Evolutionary conservation across 2,329 filamentous ascomycete genomes (phyloP), one percentile per base, ranked within the genome.

Genomic region (Pseudonectria foliicola): DNA sequence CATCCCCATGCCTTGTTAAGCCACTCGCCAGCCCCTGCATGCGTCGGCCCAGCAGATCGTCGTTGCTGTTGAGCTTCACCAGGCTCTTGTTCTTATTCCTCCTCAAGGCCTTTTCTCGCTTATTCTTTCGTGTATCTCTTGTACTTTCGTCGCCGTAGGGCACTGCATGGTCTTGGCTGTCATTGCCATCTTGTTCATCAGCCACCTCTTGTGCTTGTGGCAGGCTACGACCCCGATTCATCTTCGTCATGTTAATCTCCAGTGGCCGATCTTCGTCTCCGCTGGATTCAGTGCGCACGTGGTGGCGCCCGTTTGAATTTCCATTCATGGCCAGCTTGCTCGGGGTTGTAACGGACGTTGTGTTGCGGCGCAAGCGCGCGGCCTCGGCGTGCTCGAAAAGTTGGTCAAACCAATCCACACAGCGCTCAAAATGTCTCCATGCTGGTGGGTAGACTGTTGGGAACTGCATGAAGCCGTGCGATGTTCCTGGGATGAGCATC

Each of bases 401-500:
- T 18, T 88, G 80, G 30, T 81, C 72, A 48, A 95, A 88, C 90
- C 90, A 96, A 12, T 70, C 65, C 0, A 79, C 82, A 43, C 84
- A 85, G 24, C 82, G 75, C 45, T 83, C 77, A 49, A 96, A 85
- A 54, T 93, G 82, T 51, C 82, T 83, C 85, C 88, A 94, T 1
- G 85, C 89, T 7, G 92, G 86, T 0, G 88, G 88, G 49, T 93
- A 98, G 4, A 95, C 69, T 1, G 77, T 71, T 0, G 87, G 86
- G 54, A 98, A 95, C 55, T 95, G 89, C 49, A 95, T 64, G 60
- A 98, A 98, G 1, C 92, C 92, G 53, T 98, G 92, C 4, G 81
- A 88, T 31, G 95, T 86, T 0, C 90, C 89, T 0, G 89, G 88
- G 4, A 98, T 80, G 15, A 96, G 68, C 13, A 80, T 76, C 2